Percentiles rank a stretch among this genome's conserved stretches.
phyloP scores from a whole-genome alignment of 1,284 basidiomycete species.

The Phellopilus nigrolimitatus region DNA sequence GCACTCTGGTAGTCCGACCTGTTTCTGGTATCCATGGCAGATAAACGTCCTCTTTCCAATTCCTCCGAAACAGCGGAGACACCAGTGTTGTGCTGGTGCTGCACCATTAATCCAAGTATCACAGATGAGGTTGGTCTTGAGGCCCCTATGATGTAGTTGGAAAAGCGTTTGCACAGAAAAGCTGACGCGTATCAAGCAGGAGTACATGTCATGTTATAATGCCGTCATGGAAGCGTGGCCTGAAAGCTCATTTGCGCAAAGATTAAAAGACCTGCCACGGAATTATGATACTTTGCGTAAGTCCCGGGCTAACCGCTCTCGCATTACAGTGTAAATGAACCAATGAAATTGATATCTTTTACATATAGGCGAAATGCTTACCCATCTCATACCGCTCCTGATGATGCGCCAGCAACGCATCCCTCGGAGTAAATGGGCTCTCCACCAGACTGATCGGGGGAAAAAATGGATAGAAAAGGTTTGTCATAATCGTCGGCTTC shows the following conservation, averaged over 20 bases:
- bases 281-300: slow-evolving; percentile 19
- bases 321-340: too few relatives aligned
- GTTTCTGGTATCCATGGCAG: not conserved
- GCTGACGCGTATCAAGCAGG: not conserved
- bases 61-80: not conserved
- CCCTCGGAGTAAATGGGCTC: slow-evolving; percentile 67
- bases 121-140: slow-evolving; percentile 18
- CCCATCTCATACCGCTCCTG: slow-evolving; percentile 68
- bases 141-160: not conserved
- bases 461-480: slow-evolving; percentile 82
- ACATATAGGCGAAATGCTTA: slow-evolving; percentile 67
- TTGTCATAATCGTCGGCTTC: slow-evolving; percentile 24
- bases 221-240: slow-evolving; percentile 19
- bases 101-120: slow-evolving; percentile 17
- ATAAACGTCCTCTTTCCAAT: too few relatives aligned
- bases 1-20: not conserved
- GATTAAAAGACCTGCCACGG: slow-evolving; percentile 15
- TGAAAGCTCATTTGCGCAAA: slow-evolving; percentile 13
- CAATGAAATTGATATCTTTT: not conserved
- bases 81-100: slow-evolving; percentile 17
- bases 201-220: slow-evolving; percentile 19
- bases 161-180: not conserved
- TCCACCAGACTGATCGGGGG: slow-evolving; percentile 52
- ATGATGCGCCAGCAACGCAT: slow-evolving; percentile 82
- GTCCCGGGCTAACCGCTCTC: not conserved